phyloP scores from a whole-genome alignment of 805 yeast genomes.

The Starmerella apis region DNA sequence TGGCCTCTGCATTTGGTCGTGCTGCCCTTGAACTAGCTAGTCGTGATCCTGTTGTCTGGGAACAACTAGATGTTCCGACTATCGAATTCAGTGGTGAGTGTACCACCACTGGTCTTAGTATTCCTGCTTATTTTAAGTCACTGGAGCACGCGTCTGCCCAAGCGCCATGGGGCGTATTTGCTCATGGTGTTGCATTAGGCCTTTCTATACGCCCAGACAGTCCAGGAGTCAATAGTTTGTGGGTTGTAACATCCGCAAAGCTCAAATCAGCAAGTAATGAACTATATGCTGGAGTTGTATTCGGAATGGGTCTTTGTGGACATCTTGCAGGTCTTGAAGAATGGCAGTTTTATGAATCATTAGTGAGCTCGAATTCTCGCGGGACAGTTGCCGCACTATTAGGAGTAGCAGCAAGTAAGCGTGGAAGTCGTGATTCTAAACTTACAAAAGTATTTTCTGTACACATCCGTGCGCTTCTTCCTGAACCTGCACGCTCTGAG shows the following conservation, averaged over 20 bases:
- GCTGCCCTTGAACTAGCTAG: conserved; percentile 62
- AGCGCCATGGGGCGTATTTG: conserved; percentile 39
- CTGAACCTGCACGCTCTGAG: conserved; percentile 59
- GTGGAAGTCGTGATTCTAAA: conserved; percentile 74
- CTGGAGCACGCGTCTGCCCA: conserved; percentile 6
- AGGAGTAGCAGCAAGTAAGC: conserved; percentile 85
- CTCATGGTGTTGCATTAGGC: conserved; percentile 85
- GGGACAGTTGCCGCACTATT: conserved; percentile 79
- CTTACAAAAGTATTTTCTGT: conserved; percentile 85
- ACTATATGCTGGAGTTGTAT: conserved; percentile 88
- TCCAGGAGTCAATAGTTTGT: conserved; percentile 68
- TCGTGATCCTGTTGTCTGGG: conserved; percentile 70
- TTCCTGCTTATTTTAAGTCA: conserved; percentile 8
- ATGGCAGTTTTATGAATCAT: conserved; percentile 89
- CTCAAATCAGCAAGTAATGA: conserved; percentile 49
- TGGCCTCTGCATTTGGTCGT: conserved; percentile 67
- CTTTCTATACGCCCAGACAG: conserved; percentile 59
- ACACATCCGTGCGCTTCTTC: conserved; percentile 83
- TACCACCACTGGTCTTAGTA: conserved; percentile 12
- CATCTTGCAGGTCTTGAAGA: conserved; percentile 75
- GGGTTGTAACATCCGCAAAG: conserved; percentile 66
- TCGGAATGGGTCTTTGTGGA: conserved; percentile 87
- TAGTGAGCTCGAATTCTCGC: conserved; percentile 76
- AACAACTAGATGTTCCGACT: conserved; percentile 67
- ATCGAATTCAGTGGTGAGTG: conserved; percentile 45